Percentiles rank a stretch among this genome's conserved stretches.
Evolutionary conservation across 2,329 filamentous ascomycete species (phyloP).

Genomic region (Phaeosphaeriaceae sp.): DNA sequence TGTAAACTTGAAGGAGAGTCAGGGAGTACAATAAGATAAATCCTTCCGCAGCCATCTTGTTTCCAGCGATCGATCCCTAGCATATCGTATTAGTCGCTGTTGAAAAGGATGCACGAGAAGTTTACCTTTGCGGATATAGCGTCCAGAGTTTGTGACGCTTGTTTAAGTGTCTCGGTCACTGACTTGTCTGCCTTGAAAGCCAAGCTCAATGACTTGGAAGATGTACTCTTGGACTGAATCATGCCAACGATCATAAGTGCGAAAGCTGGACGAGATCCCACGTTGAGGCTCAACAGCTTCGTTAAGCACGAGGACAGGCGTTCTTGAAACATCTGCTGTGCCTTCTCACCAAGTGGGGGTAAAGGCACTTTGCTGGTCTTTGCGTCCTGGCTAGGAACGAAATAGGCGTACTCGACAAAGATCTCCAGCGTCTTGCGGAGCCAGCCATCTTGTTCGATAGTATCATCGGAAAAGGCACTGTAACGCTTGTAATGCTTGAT

Average conservation of each 20-base stretch:
- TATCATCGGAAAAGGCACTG: conserved; percentile 22
- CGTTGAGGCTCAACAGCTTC: conserved; percentile 51
- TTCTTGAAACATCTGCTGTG: conserved; percentile 60
- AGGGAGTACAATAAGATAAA: conserved; percentile 84
- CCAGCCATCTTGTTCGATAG: conserved; percentile 48
- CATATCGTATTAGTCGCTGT: conserved; percentile 11
- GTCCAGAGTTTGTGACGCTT: conserved; percentile 41
- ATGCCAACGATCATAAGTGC: conserved; percentile 38
- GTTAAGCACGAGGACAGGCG: conserved; percentile 63
- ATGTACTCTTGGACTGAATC: conserved; percentile 31
- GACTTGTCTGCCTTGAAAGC: conserved; percentile 58
- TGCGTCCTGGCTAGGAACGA: conserved; percentile 46
- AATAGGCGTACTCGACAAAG: conserved; percentile 60
- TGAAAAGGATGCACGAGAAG: not conserved
- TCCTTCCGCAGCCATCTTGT: conserved; percentile 60
- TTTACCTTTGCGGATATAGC: conserved; percentile 34
- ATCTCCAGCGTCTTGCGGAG: conserved; percentile 55
- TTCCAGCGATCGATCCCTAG: conserved; percentile 34
- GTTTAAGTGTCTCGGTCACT: conserved; percentile 48
- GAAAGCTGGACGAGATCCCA: conserved; percentile 30
- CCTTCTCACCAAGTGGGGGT: conserved; percentile 56
- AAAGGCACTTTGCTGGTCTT: conserved; percentile 47
- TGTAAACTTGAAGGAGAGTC: conserved; percentile 87
- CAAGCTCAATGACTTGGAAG: conserved; percentile 48
- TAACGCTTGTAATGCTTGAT: conserved; percentile 52